Evolutionary conservation across 2,329 filamentous ascomycete genomes (phyloP), one percentile per base, ranked within the genome.

Genomic region (Diplodia seriata): DNA sequence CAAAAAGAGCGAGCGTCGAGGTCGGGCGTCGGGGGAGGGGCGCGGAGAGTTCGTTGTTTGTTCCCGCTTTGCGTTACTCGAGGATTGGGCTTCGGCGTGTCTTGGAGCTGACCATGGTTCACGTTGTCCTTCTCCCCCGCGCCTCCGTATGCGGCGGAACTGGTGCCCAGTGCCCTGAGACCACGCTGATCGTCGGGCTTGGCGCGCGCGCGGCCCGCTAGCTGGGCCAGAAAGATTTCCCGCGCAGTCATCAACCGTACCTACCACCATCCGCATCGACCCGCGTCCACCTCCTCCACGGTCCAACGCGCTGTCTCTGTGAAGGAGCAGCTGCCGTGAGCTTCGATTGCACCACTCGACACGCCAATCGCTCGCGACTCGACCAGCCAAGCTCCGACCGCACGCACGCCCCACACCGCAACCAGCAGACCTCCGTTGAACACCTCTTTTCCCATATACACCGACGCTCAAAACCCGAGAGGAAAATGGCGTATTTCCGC

Each of bases 401-500:
- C 43, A 47, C 43, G n/a, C 43, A 47, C 43, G n/a, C 43, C 43
- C 43, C 43, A 51, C 49, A 23, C 62, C 56, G 65, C 36, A 64
- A 64, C 47, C 51, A 36, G 9, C 15, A 64, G n/a, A n/a, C 65
- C 20, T 26, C 40, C 54, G 38, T 54, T 20, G 40, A 23, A 51
- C 9, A 53, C 43, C 33, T 31, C 31, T 29, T 11, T 12, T 3
- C 33, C 33, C 33, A 12, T 36, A 36, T 36, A 36, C 33, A 36
- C 26, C 31, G 36, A 18, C n/a, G 4, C 56, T 5, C 5, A 6
- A 26, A 18, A 38, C 5, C 2, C 11, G 12, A 40, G 38, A 56
- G 7, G 38, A 14, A 38, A 66, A 93, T 93, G 90, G 85, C 89
- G 68, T 97, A 87, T 85, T 97, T 97, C 85, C 90, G 92, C 77